phyloP scores from a whole-genome alignment of 108 stramenopile species.

The Seminavis robusta region DNA sequence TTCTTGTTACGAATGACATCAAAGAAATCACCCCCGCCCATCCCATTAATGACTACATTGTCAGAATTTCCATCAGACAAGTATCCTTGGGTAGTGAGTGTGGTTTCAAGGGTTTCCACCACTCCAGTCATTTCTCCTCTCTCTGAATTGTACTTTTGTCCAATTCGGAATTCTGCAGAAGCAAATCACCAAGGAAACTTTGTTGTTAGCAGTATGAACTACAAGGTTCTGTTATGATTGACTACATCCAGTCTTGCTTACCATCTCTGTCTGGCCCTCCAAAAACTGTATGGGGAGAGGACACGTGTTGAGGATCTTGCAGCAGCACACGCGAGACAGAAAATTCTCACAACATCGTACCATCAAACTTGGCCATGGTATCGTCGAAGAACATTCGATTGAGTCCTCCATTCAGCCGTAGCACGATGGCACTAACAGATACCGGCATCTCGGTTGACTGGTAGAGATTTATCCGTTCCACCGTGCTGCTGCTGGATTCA shows the following conservation, averaged over 20 bases:
- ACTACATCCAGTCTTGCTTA: too few species aligned
- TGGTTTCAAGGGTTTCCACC: constrained; percentile 20
- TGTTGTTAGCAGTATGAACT: too few species aligned
- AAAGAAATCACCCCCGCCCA: constrained; percentile 21
- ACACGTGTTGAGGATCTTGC: too few species aligned
- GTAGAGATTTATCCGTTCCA: constrained; percentile 28
- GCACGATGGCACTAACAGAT: constrained; percentile 2
- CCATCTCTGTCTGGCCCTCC: too few species aligned
- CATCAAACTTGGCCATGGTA: too few species aligned
- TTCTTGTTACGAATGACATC: constrained; percentile 29
- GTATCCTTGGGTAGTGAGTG: constrained; percentile 35
- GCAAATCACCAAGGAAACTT: too few species aligned
- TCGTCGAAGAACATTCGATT: constrained; percentile 33
- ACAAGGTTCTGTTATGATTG: too few species aligned
- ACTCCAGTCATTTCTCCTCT: neutral
- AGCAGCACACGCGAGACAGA: too few species aligned
- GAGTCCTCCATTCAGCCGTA: constrained; percentile 24
- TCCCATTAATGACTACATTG: constrained; percentile 26
- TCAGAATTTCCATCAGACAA: constrained; percentile 24
- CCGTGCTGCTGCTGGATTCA: neutral
- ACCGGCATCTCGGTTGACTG: neutral
- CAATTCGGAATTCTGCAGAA: too few species aligned
- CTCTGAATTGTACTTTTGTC: too few species aligned
- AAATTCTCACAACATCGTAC: too few species aligned
- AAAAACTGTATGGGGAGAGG: too few species aligned